A percentile compares a stretch with the other conserved stretches of the same genome.
phyloP scores from a whole-genome alignment of 1,284 basidiomycete species.

The Austroboletus niveus region DNA sequence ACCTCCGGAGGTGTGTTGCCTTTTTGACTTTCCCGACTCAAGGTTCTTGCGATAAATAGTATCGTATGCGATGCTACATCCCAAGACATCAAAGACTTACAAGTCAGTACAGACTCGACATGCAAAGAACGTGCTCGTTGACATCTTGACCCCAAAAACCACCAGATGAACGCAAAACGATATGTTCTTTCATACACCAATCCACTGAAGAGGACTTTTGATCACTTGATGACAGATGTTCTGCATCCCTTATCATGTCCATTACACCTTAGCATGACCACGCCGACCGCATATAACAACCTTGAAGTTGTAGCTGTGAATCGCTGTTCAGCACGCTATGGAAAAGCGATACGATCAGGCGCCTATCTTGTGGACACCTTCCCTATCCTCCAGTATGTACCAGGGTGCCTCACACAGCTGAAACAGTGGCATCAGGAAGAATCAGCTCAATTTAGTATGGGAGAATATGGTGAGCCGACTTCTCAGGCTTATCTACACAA shows the following conservation, averaged over 20 bases:
- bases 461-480: slow-evolving; percentile 40
- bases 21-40: not conserved
- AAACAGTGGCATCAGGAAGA: slow-evolving; percentile 57
- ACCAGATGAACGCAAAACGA: slow-evolving; percentile 54
- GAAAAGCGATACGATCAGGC: slow-evolving; percentile 40
- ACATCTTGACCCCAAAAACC: slow-evolving; percentile 50
- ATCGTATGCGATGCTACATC: slow-evolving; percentile 53
- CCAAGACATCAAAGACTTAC: slow-evolving; percentile 45
- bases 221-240: slow-evolving; percentile 43
- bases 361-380: slow-evolving; percentile 54
- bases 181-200: slow-evolving; percentile 10
- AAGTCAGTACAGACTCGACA: slow-evolving; percentile 44
- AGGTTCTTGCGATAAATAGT: slow-evolving; percentile 38
- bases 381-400: slow-evolving; percentile 55
- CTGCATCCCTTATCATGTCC: slow-evolving; percentile 61
- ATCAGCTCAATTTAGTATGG: slow-evolving; percentile 46
- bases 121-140: slow-evolving; percentile 49
- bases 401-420: slow-evolving; percentile 55
- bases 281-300: slow-evolving; percentile 19
- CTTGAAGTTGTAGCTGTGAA: slow-evolving; percentile 31
- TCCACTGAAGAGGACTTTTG: not conserved
- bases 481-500: not conserved
- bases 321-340: slow-evolving; percentile 31
- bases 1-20: slow-evolving; percentile 9
- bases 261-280: slow-evolving; percentile 59